Evolutionary conservation across 257 asterid genomes (phyloP), one percentile per base, ranked within the genome.

Genomic region (Cinchona pubescens): DNA sequence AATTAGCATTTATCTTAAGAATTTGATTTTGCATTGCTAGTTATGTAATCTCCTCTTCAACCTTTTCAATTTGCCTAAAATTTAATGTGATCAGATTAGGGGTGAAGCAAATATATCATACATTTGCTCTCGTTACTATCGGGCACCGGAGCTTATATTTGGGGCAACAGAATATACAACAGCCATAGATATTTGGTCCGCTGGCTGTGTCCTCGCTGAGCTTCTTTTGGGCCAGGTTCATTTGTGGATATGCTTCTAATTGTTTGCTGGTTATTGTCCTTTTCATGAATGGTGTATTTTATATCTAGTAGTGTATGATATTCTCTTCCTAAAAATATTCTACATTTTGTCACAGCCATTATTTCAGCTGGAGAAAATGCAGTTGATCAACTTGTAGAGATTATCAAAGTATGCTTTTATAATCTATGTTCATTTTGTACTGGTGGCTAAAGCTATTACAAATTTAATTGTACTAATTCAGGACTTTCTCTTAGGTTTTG

Each of bases 301-400:
- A 23, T 45, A 58, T 42, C 27, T 29, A 53, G 34, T 48, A 10
- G 7, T n/a, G n/a, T n/a, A 37, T 23, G 21, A 38, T 55, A 35
- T 61, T 35, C 49, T 67, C 34, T 48, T 66, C 18, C 45, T 46
- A 25, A 37, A 79, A 29, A 72, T 79, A 75, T 38, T 56, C 32
- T 34, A 42, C 37, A 65, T 42, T 56, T 71, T 65, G 34, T 63
- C 48, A 59, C 96, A 92, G 98, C 97, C 96, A 15, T 85, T 92
- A 67, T 92, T 92, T 83, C 98, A n/a, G n/a, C 98, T 6, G 98
- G 98, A 79, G 98, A 91, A 86, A 92, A 87, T 87, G 98, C 97
- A 27, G 98, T 92, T 1, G 98, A 91, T 84, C 98, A 92, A 83
- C 94, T 92, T 77, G 98, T 92, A 29, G 97, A 91, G 91, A 92